Percentiles rank a stretch among this genome's conserved stretches.
phyloP scores from a whole-genome alignment of 1,284 basidiomycete species.

The Heliocybe sulcata region DNA sequence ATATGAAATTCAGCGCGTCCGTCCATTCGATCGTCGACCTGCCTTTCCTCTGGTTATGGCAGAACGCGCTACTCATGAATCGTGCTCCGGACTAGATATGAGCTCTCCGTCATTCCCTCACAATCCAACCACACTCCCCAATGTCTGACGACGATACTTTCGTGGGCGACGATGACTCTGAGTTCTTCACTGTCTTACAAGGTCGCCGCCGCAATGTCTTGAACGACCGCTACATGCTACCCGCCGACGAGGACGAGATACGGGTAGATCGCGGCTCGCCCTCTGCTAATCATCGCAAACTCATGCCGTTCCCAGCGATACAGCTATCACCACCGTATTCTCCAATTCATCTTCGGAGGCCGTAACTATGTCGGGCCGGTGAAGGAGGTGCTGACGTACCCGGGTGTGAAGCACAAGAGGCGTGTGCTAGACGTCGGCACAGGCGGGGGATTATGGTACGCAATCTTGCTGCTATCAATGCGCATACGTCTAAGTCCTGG shows the following conservation, averaged over 20 bases:
- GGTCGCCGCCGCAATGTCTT: slow-evolving; percentile 42
- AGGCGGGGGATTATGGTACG: slow-evolving; percentile 45
- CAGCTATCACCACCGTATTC: slow-evolving; percentile 51
- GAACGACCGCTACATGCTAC: slow-evolving; percentile 48
- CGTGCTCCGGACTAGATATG: not conserved
- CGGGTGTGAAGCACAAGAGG: slow-evolving; percentile 19
- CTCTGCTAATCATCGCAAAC: not conserved
- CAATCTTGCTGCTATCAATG: slow-evolving; percentile 3
- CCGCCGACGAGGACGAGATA: slow-evolving; percentile 54
- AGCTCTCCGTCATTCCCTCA: not conserved
- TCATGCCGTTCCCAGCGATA: slow-evolving; percentile 36
- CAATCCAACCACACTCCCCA: not conserved
- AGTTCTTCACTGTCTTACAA: slow-evolving; percentile 41
- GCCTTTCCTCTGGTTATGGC: not conserved
- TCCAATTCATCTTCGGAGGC: slow-evolving; percentile 57
- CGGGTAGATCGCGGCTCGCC: slow-evolving; percentile 28
- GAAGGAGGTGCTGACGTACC: slow-evolving; percentile 34
- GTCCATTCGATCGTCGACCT: not conserved
- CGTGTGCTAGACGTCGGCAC: slow-evolving; percentile 62
- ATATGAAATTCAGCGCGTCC: not conserved
- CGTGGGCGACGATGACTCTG: slow-evolving; percentile 31
- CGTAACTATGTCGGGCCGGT: slow-evolving; percentile 60
- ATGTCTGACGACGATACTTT: slow-evolving; percentile 1
- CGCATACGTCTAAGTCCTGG: no score
- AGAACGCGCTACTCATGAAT: not conserved